Evolutionary conservation across 2,329 filamentous ascomycete species (phyloP).

Genomic region (Phyllosticta paracitricarpa): DNA sequence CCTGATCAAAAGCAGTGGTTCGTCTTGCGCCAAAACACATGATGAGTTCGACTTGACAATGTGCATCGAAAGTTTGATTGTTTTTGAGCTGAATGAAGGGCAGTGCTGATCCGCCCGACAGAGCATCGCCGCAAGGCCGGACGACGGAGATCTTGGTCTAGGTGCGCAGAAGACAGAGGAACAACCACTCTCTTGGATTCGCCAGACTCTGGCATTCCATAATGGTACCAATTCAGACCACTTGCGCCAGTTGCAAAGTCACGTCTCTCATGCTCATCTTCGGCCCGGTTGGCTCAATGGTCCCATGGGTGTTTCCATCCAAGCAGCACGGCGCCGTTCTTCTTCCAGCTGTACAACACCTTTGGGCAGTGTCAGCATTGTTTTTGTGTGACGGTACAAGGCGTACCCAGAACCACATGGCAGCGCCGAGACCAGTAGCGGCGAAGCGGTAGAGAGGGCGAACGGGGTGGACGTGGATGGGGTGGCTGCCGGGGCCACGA

Average conservation of each 20-base stretch:
- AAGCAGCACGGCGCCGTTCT: slow-evolving; percentile 83
- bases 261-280: not conserved
- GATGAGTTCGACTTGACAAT: not conserved
- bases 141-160: not conserved
- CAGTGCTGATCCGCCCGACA: not conserved
- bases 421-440: slow-evolving; percentile 78
- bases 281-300: slow-evolving; percentile 44
- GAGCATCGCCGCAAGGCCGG: not conserved
- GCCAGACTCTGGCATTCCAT: not conserved
- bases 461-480: slow-evolving; percentile 49
- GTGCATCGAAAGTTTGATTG: not conserved
- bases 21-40: not conserved
- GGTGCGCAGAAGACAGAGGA: not conserved
- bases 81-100: not conserved
- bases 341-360: slow-evolving; percentile 94
- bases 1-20: not conserved
- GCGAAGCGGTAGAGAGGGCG: slow-evolving; percentile 71
- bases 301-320: slow-evolving; percentile 98
- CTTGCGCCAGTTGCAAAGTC: not conserved
- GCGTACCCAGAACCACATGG: slow-evolving; percentile 99
- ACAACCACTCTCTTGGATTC: not conserved
- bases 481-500: slow-evolving; percentile 32
- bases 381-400: not conserved
- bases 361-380: slow-evolving; percentile 27
- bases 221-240: not conserved